Evolutionary conservation across 805 yeast genomes (phyloP).

Genomic region (Sungouiella blattae): DNA sequence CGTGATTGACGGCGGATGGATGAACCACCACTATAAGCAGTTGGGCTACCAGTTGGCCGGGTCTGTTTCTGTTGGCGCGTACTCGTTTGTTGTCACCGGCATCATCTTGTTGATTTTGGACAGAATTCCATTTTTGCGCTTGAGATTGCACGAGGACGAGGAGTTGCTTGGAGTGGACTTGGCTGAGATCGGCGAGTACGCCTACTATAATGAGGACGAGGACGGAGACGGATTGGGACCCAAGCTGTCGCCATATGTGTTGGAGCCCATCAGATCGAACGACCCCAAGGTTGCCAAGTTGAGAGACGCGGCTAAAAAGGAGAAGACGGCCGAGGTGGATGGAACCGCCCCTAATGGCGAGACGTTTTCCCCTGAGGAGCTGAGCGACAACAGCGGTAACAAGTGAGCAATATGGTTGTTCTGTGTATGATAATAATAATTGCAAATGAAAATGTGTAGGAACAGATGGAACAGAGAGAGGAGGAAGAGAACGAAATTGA

Average conservation of each 20-base stretch:
- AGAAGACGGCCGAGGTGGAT: conserved; percentile 7
- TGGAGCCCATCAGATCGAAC: conserved; percentile 74
- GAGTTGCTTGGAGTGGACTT: conserved; percentile 87
- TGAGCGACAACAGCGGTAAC: conserved; percentile 10
- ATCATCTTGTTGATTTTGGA: conserved; percentile 65
- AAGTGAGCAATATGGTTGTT: conserved; percentile 4
- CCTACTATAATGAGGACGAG: conserved; percentile 58
- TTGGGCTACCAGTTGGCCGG: conserved; percentile 88
- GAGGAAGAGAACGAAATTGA: conserved; percentile 2
- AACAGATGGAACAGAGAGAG: no score
- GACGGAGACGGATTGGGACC: conserved; percentile 28
- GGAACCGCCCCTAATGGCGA: conserved; percentile 14
- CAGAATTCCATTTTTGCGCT: conserved; percentile 72
- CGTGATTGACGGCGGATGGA: conserved; percentile 78
- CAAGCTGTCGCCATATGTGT: conserved; percentile 47
- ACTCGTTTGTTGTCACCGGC: conserved; percentile 74
- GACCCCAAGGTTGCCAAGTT: conserved; percentile 37
- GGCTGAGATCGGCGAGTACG: conserved; percentile 87
- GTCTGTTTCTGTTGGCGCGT: conserved; percentile 61
- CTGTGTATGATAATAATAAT: conserved; percentile 1
- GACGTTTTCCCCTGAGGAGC: conserved; percentile 11
- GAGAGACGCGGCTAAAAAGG: conserved; percentile 20
- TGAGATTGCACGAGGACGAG: conserved; percentile 82
- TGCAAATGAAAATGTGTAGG: conserved; percentile 2
- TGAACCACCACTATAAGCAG: conserved; percentile 77